Evolutionary conservation across 345 rosid species (phyloP), one percentile per base, ranked within the genome.

Genomic region (Camelina neglecta): DNA sequence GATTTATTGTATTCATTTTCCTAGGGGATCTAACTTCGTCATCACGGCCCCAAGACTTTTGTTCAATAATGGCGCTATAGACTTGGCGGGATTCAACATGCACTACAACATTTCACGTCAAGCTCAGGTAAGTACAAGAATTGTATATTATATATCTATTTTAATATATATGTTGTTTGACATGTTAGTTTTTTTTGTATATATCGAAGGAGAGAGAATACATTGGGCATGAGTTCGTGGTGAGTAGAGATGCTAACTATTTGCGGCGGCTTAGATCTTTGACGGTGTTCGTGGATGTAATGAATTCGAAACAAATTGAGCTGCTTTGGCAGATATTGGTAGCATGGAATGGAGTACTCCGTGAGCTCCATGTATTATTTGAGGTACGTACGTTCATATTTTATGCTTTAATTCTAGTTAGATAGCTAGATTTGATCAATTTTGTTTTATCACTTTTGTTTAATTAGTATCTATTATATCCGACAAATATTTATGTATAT

Each of bases 221-320:
- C 54, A 16, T 73, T 12, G 70, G 5, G 7, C 44, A 63, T 73
- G 9, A 15, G 5, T 63, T 41, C 4, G 11, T 73, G 33, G 44
- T 18, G 55, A 53, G 7, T 18, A 42, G 20, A 53, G 9, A 3
- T 26, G 20, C 11, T 29, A 20, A 31, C 18, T 54, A 20, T 33
- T 3, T 73, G 38, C 0, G 9, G 1, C 1, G 8, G 6, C 10
- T 42, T 31, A 35, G 7, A 42, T 42, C 48, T 18, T 42, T 73
- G 64, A 36, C 38, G 0, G 71, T 73, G 36, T 20, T 6, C 21
- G 47, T 73, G 36, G 77, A 73, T 41, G 21, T 73, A 44, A 39
- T 12, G 55, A 63, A 73, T 29, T 31, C 23, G 4, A 29, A 10
- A 54, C 63, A 73, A 42, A 38, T 73, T 20, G 4, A 54, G 31